A percentile compares a stretch with the other conserved stretches of the same genome.
These are phyloP conservation scores for Fusarium gaditjirri DNA, from an alignment of 2,329 filamentous ascomycete species.

Conservation along the genomic window DNA sequence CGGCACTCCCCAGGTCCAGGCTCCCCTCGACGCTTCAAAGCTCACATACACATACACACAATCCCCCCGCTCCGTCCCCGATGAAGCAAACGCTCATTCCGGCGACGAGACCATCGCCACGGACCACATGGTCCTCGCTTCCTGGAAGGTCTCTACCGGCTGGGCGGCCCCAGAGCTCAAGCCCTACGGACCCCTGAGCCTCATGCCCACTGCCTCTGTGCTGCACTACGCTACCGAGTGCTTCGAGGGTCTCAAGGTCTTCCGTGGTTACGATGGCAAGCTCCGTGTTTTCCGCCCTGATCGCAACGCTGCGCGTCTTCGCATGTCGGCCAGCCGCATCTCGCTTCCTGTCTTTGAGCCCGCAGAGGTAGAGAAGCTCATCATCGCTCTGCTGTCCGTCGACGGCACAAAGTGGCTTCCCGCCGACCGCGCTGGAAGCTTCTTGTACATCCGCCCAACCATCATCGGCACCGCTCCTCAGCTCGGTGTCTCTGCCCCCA, in stretches of 20 bases:
- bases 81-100: conserved; percentile 58
- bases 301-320: conserved; percentile 75
- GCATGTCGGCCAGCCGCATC: conserved; percentile 71
- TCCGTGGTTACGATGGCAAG: conserved; percentile 79
- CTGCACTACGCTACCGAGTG: conserved; percentile 93
- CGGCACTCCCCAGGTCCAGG: conserved; percentile 57
- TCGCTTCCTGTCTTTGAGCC: conserved; percentile 80
- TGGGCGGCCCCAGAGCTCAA: conserved; percentile 80
- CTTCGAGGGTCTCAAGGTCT: conserved; percentile 87
- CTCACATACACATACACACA: conserved; percentile 65
- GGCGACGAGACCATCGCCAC: conserved; percentile 70
- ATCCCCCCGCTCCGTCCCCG: conserved; percentile 63
- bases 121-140: conserved; percentile 87
- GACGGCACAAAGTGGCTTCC: conserved; percentile 86
- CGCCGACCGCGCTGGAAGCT: conserved; percentile 71
- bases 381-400: conserved; percentile 75
- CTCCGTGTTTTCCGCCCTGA: conserved; percentile 82
- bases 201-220: conserved; percentile 83
- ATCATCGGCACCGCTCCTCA: conserved; percentile 85
- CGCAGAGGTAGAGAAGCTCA: conserved; percentile 76
- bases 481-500: conserved; percentile 82
- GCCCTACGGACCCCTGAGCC: conserved; percentile 79
- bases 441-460: conserved; percentile 87
- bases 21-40: conserved; percentile 70
- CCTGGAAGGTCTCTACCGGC: conserved; percentile 72